A percentile compares a stretch with the other conserved stretches of the same genome.
Conservation (phyloP, 768 basidiomycete species). For the Mycena crocata region DNA sequence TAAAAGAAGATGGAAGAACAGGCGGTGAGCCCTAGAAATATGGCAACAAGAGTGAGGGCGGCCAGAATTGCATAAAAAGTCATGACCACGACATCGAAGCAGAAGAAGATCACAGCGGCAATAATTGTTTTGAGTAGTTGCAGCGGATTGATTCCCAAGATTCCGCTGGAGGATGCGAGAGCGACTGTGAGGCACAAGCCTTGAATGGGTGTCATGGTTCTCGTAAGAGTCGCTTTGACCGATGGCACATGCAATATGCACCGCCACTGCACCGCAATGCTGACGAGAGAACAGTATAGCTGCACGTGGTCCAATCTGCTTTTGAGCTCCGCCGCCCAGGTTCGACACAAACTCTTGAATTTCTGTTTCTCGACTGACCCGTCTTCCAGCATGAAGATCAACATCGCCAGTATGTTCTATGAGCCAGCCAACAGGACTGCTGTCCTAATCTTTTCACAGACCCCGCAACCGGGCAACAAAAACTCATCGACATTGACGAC, state of each 20-base stretch:
- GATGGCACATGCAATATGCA: background rate
- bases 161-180: background rate
- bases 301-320: background rate
- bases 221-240: background rate
- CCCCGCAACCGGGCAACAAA: constrained; percentile 98
- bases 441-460: constrained; percentile 57
- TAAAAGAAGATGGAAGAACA: background rate
- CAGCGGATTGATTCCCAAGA: background rate
- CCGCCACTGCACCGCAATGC: no score
- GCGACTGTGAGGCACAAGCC: background rate
- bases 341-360: background rate
- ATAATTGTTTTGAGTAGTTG: background rate
- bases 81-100: background rate
- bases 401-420: constrained; percentile 87
- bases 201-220: background rate
- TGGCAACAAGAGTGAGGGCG: background rate
- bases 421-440: constrained; percentile 20
- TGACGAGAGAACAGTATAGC: background rate
- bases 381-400: constrained; percentile 89
- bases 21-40: constrained; percentile 6
- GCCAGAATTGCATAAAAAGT: constrained; percentile 2
- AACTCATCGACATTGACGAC: constrained; percentile 94
- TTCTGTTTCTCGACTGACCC: background rate
- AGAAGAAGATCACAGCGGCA: background rate
- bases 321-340: constrained; percentile 16